Conservation (phyloP, 2,329 filamentous ascomycete genomes). For the Cladobotryum protrusum region DNA sequence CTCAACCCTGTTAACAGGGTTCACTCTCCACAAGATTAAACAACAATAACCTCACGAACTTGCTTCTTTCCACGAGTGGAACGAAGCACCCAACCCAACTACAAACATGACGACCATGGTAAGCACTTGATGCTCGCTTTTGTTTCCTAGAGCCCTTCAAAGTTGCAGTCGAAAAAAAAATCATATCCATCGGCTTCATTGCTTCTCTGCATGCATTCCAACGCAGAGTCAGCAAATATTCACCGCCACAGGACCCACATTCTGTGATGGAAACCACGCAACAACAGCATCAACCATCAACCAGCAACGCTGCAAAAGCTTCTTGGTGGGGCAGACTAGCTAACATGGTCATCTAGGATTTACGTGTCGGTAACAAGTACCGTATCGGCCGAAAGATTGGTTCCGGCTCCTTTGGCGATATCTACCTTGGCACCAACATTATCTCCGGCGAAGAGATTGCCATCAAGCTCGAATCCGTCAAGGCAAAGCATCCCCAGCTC, state of each 20-base stretch:
- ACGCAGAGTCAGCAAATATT: background rate
- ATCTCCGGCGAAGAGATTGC: conserved; percentile 99
- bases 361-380: conserved; percentile 99
- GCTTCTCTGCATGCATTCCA: background rate
- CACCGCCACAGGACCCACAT: background rate
- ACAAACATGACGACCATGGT: conserved; percentile 48
- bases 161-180: background rate
- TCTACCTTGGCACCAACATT: conserved; percentile 98
- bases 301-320: background rate
- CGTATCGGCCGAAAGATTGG: conserved; percentile 99
- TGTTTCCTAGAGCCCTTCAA: background rate
- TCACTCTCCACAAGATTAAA: background rate
- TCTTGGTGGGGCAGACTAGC: conserved; percentile 1
- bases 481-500: conserved; percentile 97
- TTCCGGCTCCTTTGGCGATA: conserved; percentile 94
- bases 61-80: conserved; percentile 17
- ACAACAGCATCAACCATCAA: no score
- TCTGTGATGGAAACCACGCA: background rate
- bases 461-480: conserved; percentile 99
- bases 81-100: conserved; percentile 16
- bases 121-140: conserved; percentile 19
- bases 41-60: conserved; percentile 3
- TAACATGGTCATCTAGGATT: conserved; percentile 58
- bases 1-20: no score
- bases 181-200: background rate